Conservation (phyloP, 1,284 basidiomycete genomes). For the Peniophora sp. region DNA sequence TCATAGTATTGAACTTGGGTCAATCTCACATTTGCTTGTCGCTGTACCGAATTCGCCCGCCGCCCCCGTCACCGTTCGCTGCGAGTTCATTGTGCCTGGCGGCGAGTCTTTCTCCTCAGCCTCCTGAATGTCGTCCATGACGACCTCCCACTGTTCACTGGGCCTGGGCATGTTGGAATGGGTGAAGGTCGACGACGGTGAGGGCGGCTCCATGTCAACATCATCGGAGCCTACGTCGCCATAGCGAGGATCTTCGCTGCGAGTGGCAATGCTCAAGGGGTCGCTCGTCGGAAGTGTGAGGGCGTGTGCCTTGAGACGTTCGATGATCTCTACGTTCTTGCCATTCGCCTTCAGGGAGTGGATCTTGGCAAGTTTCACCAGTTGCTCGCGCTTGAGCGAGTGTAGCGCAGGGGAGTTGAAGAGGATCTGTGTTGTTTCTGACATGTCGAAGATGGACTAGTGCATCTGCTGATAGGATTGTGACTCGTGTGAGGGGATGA, state of each 20-base stretch:
- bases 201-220: conserved; percentile 7
- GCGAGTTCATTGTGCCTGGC: conserved; percentile 39
- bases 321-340: conserved; percentile 66
- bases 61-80: conserved; percentile 27
- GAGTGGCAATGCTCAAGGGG: conserved; percentile 40
- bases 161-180: conserved; percentile 34
- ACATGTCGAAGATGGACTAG: conserved; percentile 27
- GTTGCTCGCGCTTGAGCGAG: conserved; percentile 72
- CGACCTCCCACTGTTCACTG: conserved; percentile 70
- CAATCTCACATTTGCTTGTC: conserved; percentile 50
- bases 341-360: conserved; percentile 70
- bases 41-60: conserved; percentile 61
- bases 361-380: conserved; percentile 73
- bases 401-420: conserved; percentile 75
- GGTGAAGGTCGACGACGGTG: conserved; percentile 5
- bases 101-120: conserved; percentile 39
- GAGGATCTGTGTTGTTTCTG: conserved; percentile 65
- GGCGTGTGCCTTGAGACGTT: conserved; percentile 58
- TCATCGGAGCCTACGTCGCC: conserved; percentile 8
- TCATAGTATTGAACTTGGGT: conserved; percentile 7
- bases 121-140: conserved; percentile 69
- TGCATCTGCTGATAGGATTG: too few species aligned
- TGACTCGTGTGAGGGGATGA: too few species aligned
- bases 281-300: conserved; percentile 43
- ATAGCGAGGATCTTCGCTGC: conserved; percentile 33